Conservation (phyloP, 805 yeast species). For the Ogataea wickerhamii region DNA sequence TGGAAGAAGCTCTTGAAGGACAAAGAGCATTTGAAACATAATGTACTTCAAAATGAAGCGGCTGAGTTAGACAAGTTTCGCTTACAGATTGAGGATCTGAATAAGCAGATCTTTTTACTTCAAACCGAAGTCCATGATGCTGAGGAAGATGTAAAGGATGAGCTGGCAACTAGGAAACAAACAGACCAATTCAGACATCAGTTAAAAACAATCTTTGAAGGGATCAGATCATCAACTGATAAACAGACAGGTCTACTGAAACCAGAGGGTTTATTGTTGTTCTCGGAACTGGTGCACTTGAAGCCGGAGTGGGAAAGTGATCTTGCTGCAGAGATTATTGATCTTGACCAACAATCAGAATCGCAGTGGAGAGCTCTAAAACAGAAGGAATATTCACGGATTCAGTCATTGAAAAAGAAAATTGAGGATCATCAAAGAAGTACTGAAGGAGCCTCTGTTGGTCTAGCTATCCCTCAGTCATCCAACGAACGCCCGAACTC, state of each 20-base stretch:
- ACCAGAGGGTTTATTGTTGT: constrained; percentile 25
- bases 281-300: constrained; percentile 21
- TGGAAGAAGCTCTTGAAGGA: constrained; percentile 33
- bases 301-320: constrained; percentile 32
- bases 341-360: constrained; percentile 33
- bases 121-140: constrained; percentile 28
- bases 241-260: constrained; percentile 28
- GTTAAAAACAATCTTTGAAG: constrained; percentile 22
- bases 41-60: constrained; percentile 16
- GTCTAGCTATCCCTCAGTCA: constrained; percentile 14
- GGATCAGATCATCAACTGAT: constrained; percentile 22
- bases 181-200: constrained; percentile 25
- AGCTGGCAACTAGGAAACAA: constrained; percentile 24
- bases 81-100: constrained; percentile 24
- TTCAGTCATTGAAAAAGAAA: constrained; percentile 25
- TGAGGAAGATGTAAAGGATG: constrained; percentile 33
- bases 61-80: constrained; percentile 16
- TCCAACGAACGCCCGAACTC: constrained; percentile 22
- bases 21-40: constrained; percentile 17
- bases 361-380: constrained; percentile 39
- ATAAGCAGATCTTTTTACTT: constrained; percentile 25
- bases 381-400: constrained; percentile 33
- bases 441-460: constrained; percentile 1
- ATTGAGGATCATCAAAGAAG: constrained; percentile 14
- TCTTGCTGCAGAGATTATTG: constrained; percentile 26